These are phyloP conservation scores for Lipomyces spencermartinsiae DNA, from an alignment of 805 yeast genomes.

Conservation along the genomic window DNA sequence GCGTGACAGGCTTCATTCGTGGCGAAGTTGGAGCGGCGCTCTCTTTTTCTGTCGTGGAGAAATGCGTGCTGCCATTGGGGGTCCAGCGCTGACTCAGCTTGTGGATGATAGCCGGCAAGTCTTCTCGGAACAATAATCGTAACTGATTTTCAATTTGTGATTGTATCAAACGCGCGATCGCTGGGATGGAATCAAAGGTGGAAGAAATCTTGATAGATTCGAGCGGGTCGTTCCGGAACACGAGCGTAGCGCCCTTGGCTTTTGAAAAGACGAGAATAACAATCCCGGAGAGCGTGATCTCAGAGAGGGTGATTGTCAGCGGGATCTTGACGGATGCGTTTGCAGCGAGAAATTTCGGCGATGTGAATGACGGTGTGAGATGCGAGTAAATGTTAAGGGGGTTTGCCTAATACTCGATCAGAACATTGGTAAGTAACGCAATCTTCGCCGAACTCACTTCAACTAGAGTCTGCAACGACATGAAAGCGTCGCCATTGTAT, in stretches of 20 bases:
- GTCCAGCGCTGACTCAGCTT: conserved; percentile 74
- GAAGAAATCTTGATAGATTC: conserved; percentile 82
- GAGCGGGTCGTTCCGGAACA: conserved; percentile 86
- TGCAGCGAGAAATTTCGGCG: conserved; percentile 71
- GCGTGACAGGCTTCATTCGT: conserved; percentile 50
- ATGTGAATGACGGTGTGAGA: conserved; percentile 57
- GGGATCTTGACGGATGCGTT: conserved; percentile 77
- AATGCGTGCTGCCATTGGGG: conserved; percentile 43
- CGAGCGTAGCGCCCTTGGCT: conserved; percentile 82
- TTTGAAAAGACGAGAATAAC: conserved; percentile 83
- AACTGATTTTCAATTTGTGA: conserved; percentile 82
- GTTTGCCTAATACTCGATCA: conserved; percentile 63
- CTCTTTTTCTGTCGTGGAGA: conserved; percentile 26
- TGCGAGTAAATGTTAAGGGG: conserved; percentile 69
- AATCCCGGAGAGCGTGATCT: conserved; percentile 76
- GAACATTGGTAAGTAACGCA: too few relatives aligned
- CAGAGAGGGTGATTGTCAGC: conserved; percentile 72
- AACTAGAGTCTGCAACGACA: conserved; percentile 76
- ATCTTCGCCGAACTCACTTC: too few relatives aligned
- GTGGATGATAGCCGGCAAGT: conserved; percentile 80
- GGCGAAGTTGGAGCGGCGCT: conserved; percentile 34
- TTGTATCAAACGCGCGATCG: conserved; percentile 82
- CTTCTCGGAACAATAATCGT: conserved; percentile 79
- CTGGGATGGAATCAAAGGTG: conserved; percentile 84
- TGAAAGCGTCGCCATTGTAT: conserved; percentile 76